Conservation (phyloP, 257 asterid species). For the Paulownia fortunei region DNA sequence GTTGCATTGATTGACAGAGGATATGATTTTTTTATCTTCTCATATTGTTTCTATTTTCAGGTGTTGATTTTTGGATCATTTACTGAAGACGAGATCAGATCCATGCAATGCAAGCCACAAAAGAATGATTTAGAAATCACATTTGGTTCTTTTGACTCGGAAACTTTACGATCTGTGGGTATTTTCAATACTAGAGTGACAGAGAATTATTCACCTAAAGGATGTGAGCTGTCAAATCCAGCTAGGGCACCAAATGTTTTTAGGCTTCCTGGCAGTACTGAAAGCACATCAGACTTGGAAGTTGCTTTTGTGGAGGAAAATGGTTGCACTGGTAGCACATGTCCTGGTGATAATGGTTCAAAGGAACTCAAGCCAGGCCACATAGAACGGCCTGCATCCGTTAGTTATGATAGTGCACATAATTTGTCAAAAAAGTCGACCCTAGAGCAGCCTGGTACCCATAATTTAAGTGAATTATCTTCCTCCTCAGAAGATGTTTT, state of each 20-base stretch:
- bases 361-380: slow-evolving; percentile 39
- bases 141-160: slow-evolving; percentile 73
- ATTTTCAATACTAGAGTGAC: slow-evolving; percentile 36
- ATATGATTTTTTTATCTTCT: not conserved
- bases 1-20: not conserved
- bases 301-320: slow-evolving; percentile 40
- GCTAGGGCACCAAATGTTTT: slow-evolving; percentile 24
- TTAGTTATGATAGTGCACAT: slow-evolving; percentile 18
- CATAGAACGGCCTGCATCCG: slow-evolving; percentile 27
- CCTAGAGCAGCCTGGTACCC: slow-evolving; percentile 34
- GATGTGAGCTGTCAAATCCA: slow-evolving; percentile 36
- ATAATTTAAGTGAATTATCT: slow-evolving; percentile 34
- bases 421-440: slow-evolving; percentile 29
- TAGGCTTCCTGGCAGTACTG: slow-evolving; percentile 21
- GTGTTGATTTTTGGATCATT: slow-evolving; percentile 78
- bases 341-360: slow-evolving; percentile 30
- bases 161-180: slow-evolving; percentile 72
- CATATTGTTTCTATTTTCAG: slow-evolving; percentile 41
- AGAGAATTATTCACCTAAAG: slow-evolving; percentile 36
- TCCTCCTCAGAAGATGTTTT: slow-evolving; percentile 33
- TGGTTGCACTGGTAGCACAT: slow-evolving; percentile 32
- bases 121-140: slow-evolving; percentile 47
- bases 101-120: slow-evolving; percentile 51
- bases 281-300: slow-evolving; percentile 26
- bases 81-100: slow-evolving; percentile 76